Evolutionary conservation across 2,329 filamentous ascomycete genomes (phyloP).

Genomic region (Penicillium polonicum): DNA sequence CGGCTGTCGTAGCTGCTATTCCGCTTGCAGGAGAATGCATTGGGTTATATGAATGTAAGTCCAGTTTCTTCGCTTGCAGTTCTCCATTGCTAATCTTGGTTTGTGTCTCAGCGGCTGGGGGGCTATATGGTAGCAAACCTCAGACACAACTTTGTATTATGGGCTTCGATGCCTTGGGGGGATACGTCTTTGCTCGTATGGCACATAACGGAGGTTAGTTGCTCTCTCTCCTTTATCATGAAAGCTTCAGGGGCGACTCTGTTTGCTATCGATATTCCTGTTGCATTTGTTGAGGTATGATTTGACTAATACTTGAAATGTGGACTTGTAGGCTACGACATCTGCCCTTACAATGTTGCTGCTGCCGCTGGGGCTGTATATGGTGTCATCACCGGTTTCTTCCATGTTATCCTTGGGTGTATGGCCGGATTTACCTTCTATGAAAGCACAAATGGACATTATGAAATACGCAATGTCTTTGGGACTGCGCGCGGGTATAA

Average conservation of each 20-base stretch:
- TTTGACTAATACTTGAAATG: neutral
- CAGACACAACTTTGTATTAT: slow-evolving; percentile 9
- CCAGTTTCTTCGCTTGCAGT: neutral
- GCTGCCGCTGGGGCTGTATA: slow-evolving; percentile 19
- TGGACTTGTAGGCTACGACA: slow-evolving; percentile 7
- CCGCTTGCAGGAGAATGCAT: slow-evolving; percentile 17
- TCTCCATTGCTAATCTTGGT: neutral
- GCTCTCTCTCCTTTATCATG: neutral
- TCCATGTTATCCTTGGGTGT: slow-evolving; percentile 15
- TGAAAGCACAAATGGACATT: slow-evolving; percentile 12
- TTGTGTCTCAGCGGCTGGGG: slow-evolving; percentile 11
- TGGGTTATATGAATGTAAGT: slow-evolving; percentile 17
- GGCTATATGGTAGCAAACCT: slow-evolving; percentile 8
- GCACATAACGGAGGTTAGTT: slow-evolving; percentile 16
- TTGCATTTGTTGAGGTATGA: neutral
- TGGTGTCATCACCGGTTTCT: slow-evolving; percentile 15
- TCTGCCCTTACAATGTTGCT: slow-evolving; percentile 18
- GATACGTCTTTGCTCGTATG: slow-evolving; percentile 23
- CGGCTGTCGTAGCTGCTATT: slow-evolving; percentile 19
- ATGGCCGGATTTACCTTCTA: slow-evolving; percentile 1
- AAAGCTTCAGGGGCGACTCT: neutral
- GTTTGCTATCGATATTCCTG: neutral
- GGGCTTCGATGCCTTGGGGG: slow-evolving; percentile 16
- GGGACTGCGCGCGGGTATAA: slow-evolving; percentile 14
- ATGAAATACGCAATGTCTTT: slow-evolving; percentile 11